Percentiles rank a stretch among this genome's conserved stretches.
Conservation (phyloP, 164 flowering plant genomes). For the Vitis labrusca region DNA sequence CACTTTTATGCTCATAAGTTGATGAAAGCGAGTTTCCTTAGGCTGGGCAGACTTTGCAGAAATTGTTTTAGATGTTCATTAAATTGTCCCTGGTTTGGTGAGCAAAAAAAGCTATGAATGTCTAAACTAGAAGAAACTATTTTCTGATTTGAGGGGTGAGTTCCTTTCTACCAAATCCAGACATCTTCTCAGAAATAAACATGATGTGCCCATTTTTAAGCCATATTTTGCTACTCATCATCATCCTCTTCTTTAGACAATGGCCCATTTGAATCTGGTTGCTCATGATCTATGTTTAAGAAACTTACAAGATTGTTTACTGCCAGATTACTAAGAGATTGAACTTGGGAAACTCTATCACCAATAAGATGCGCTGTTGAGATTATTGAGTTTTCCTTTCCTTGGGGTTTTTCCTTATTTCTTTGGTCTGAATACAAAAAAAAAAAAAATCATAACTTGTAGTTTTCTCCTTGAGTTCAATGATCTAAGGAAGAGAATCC, state of each 20-base stretch:
- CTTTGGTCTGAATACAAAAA: constrained; percentile 17
- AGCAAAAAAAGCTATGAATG: no score
- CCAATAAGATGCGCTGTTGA: constrained; percentile 80
- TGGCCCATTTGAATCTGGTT: constrained; percentile 37
- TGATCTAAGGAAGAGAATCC: constrained; percentile 44
- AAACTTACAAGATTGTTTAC: constrained; percentile 70
- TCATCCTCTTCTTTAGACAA: constrained; percentile 44
- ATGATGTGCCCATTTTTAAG: no score
- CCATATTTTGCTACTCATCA: constrained; percentile 21
- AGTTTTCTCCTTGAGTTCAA: constrained; percentile 44
- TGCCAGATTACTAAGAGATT: constrained; percentile 74
- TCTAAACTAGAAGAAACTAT: no score
- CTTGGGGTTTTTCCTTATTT: constrained; percentile 30
- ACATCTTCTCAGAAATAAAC: no score
- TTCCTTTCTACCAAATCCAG: no score
- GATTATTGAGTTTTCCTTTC: constrained; percentile 48
- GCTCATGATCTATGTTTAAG: constrained; percentile 60
- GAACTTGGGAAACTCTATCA: constrained; percentile 84
- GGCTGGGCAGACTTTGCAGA: no score
- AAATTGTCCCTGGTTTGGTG: no score
- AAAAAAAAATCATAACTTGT: constrained; percentile 4
- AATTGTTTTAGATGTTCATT: no score
- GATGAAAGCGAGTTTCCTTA: no score
- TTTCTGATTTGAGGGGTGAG: no score
- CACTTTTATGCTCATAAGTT: no score